These are phyloP conservation scores for Persicaria maculosa DNA, from an alignment of 148 eudicot genomes.

Conservation along the genomic window DNA sequence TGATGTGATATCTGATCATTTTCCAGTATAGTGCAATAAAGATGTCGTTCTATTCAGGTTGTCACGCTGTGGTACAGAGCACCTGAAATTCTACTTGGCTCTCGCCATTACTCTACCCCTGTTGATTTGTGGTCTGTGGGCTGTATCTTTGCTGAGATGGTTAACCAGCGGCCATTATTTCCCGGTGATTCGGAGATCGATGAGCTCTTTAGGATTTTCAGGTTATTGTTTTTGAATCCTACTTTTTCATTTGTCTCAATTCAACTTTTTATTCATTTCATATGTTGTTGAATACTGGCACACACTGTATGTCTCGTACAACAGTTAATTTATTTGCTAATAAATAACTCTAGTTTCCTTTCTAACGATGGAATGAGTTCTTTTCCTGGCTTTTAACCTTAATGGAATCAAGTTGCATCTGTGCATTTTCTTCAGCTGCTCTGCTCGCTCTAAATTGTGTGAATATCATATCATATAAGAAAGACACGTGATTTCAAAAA, in stretches of 20 bases:
- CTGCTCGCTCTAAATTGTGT: neutral
- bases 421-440: neutral
- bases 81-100: conserved; percentile 93
- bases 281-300: neutral
- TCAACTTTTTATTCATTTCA: neutral
- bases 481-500: too few species aligned
- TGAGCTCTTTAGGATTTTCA: conserved; percentile 41
- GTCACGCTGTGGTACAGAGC: conserved; percentile 99
- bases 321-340: neutral
- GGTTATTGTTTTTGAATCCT: neutral
- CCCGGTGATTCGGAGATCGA: conserved; percentile 95
- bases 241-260: neutral
- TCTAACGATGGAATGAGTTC: neutral
- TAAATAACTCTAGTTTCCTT: neutral
- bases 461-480: neutral
- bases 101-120: conserved; percentile 90
- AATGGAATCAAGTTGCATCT: neutral
- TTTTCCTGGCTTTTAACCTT: neutral
- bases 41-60: conserved; percentile 46
- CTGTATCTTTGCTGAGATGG: conserved; percentile 99
- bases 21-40: neutral
- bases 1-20: neutral
- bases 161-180: conserved; percentile 75
- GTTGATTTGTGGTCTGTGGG: conserved; percentile 99
- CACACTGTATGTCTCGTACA: neutral